Base-by-base conservation (phyloP, 352 stramenopile species). In the Blastocystis sp. region DNA sequence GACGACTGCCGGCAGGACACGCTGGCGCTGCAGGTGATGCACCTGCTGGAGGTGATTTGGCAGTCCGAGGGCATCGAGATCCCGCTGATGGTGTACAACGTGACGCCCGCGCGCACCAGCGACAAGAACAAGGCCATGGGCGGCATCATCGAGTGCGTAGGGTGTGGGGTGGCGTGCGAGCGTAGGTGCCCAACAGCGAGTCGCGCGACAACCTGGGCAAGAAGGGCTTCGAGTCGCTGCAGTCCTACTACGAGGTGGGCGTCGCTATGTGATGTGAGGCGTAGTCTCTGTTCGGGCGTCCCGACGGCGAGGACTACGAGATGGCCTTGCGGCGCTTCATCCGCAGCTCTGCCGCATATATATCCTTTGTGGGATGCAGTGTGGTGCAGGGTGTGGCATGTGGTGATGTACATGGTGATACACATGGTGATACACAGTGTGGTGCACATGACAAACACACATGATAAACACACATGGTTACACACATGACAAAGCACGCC, bases 241-340 rank as follows among this genome's bases (percentile, higher is more conserved):
- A 78, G 23, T 45, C 90, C 38, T 90, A 90, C 67, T 91, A 89
- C 40, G 64, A 82, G 28, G 65, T 70, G 69, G 61, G 14, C 2
- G 43, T 89, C 7, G 67, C 1, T 19, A 0, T 4, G 76, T 56
- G 38, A 43, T 64, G 60, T 64, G 34, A 28, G 59, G 21, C 21
- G 64, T 65, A 87, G 77, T 74, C 77, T 9, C 59, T 77, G 14
- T 87, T 87, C n/a, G 77, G 77, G 0, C 41, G 62, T 5, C 52
- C 69, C 34, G 77, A 77, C 21, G 52, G 77, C 88, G 10, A 82
- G 38, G 60, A 94, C 59, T 90, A 94, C 43, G 91, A 91, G 21
- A 91, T 93, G 71, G 93, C 92, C 0, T 90, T 94, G 60, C 89
- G 93, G 66, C 94, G 94, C 86, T 95, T 95, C 82, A 91, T 94